Conservation (phyloP, 2,329 filamentous ascomycete species). For the Fragosphaeria purpurea region DNA sequence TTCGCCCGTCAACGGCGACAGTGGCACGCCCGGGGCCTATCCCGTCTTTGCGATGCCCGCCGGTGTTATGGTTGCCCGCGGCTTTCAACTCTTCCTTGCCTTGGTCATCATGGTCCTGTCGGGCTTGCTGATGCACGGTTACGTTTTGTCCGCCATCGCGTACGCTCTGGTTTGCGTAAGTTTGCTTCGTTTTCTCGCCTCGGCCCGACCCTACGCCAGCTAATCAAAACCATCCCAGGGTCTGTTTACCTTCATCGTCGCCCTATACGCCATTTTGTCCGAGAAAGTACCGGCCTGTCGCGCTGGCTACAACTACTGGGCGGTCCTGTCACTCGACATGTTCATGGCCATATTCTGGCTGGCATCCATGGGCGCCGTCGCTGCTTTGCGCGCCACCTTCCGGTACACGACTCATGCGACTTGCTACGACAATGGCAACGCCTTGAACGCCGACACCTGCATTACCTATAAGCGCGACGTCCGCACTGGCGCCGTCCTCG, state of each 20-base stretch:
- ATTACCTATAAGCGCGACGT: slow-evolving; percentile 10
- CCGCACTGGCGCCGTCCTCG: background rate
- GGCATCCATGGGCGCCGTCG: slow-evolving; percentile 21
- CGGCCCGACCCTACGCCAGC: background rate
- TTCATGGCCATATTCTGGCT: slow-evolving; percentile 24
- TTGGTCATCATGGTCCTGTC: slow-evolving; percentile 18
- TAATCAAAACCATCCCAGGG: slow-evolving; percentile 10
- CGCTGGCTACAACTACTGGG: slow-evolving; percentile 23
- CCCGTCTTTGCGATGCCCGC: slow-evolving; percentile 18
- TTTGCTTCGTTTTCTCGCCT: background rate
- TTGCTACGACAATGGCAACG: slow-evolving; percentile 20
- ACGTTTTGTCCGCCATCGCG: slow-evolving; percentile 15
- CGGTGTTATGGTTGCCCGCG: slow-evolving; percentile 18
- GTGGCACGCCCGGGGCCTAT: slow-evolving; percentile 10
- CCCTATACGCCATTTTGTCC: slow-evolving; percentile 17
- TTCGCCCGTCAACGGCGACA: slow-evolving; percentile 5
- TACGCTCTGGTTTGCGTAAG: slow-evolving; percentile 22
- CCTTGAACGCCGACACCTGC: slow-evolving; percentile 18
- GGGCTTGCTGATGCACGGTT: slow-evolving; percentile 21
- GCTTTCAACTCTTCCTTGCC: slow-evolving; percentile 19
- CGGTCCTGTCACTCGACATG: slow-evolving; percentile 21
- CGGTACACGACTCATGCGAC: slow-evolving; percentile 10
- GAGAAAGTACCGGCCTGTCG: slow-evolving; percentile 18
- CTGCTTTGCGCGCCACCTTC: slow-evolving; percentile 19
- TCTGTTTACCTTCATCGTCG: slow-evolving; percentile 20